These are phyloP conservation scores for Bryopsis sp. DNA, from an alignment of 139 green algal genomes.

Conservation along the genomic window DNA sequence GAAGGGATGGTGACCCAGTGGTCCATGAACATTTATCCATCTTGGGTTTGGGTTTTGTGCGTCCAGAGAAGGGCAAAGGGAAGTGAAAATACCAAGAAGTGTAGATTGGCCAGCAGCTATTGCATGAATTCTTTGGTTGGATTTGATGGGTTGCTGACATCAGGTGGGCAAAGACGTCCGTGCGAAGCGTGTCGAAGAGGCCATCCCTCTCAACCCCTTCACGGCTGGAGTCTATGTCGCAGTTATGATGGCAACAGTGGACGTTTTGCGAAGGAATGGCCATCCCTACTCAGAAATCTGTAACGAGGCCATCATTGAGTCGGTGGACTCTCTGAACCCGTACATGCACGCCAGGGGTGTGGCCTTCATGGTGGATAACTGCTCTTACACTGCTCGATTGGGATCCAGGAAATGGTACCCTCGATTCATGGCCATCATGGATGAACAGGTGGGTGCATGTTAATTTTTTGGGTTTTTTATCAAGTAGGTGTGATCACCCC, in stretches of 20 bases:
- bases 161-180: conserved; percentile 85
- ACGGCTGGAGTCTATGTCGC: conserved; percentile 97
- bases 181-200: conserved; percentile 59
- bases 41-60: no score
- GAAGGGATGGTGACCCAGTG: no score
- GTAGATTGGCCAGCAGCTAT: conserved; percentile 5
- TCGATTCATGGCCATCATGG: conserved; percentile 96
- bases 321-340: conserved; percentile 96
- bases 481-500: no score
- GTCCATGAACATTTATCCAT: no score
- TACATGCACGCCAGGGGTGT: conserved; percentile 99
- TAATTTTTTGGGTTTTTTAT: no score
- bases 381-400: conserved; percentile 98
- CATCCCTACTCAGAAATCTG: conserved; percentile 98
- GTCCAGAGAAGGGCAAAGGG: background rate
- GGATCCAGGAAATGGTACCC: conserved; percentile 96
- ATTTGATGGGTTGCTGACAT: background rate
- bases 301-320: conserved; percentile 99
- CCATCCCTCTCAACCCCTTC: conserved; percentile 97
- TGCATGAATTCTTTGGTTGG: background rate
- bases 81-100: conserved; percentile 6
- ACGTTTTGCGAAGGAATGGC: conserved; percentile 83
- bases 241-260: conserved; percentile 95
- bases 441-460: conserved; percentile 68
- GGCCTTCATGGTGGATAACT: conserved; percentile 99